Percentiles rank a stretch among this genome's conserved stretches.
These are phyloP conservation scores for Hortaea sp. DNA, from an alignment of 2,329 filamentous ascomycete genomes.

Conservation along the genomic window DNA sequence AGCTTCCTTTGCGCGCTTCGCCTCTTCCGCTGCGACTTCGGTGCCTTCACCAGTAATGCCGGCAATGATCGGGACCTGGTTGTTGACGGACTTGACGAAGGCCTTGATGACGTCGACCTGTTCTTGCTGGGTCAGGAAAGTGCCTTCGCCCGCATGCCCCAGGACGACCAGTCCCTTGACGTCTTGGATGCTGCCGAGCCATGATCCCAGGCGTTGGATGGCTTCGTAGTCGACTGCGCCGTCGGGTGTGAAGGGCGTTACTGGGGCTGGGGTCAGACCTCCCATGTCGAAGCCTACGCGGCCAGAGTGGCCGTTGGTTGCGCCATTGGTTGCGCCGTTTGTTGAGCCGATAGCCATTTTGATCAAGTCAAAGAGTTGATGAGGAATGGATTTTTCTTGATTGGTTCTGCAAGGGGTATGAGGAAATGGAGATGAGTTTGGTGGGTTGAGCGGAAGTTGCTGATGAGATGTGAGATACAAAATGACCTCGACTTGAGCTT, in stretches of 20 bases:
- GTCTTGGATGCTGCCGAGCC: constrained; percentile 42
- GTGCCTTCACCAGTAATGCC: constrained; percentile 46
- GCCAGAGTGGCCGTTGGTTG: too few species aligned
- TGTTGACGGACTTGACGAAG: constrained; percentile 43
- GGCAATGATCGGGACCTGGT: constrained; percentile 42
- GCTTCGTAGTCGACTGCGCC: constrained; percentile 42
- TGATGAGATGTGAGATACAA: too few species aligned
- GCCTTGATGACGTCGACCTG: constrained; percentile 42
- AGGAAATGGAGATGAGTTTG: too few species aligned
- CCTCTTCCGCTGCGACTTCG: constrained; percentile 43
- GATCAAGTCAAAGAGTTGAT: too few species aligned
- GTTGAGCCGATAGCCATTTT: too few species aligned
- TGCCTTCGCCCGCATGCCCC: constrained; percentile 46
- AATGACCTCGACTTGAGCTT: too few species aligned
- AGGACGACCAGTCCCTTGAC: constrained; percentile 45
- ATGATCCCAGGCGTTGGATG: constrained; percentile 43
- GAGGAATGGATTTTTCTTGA: too few species aligned
- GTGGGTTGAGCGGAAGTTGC: too few species aligned
- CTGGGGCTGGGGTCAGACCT: too few species aligned
- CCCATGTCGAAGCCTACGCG: too few species aligned
- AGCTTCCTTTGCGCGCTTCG: constrained; percentile 41
- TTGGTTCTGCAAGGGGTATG: too few species aligned
- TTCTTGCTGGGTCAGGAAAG: constrained; percentile 42
- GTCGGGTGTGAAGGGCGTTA: constrained; percentile 42
- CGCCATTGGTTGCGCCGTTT: too few species aligned